phyloP scores from a whole-genome alignment of 1,284 basidiomycete genomes.

The Hymenochaete sp. region DNA sequence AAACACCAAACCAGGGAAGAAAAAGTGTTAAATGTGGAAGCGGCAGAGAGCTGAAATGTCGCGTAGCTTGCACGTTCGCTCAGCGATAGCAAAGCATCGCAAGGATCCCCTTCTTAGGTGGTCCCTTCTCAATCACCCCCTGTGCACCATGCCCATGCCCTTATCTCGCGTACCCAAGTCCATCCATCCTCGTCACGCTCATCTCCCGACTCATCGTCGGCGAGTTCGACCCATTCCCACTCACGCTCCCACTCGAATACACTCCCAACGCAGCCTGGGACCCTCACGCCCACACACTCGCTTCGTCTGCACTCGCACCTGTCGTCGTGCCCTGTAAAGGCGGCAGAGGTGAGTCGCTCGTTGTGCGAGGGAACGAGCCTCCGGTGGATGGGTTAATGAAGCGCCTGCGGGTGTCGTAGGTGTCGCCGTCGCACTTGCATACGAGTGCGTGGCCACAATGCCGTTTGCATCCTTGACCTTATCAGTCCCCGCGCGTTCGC shows the following conservation, averaged over 20 bases:
- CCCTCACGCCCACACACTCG: conserved; percentile 11
- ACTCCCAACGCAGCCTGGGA: conserved; percentile 8
- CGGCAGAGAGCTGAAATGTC: too few species aligned
- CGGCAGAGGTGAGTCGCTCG: conserved; percentile 14
- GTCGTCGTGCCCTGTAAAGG: conserved; percentile 15
- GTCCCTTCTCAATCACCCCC: conserved; percentile 10
- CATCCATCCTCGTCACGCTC: conserved; percentile 12
- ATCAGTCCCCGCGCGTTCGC: too few species aligned
- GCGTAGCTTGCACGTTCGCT: too few species aligned
- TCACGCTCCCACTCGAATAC: conserved; percentile 8
- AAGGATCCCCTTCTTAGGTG: conserved; percentile 8
- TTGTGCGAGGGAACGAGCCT: conserved; percentile 13
- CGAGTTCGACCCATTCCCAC: too few species aligned
- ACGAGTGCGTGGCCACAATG: conserved; percentile 14
- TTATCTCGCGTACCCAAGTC: conserved; percentile 13
- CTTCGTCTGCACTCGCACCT: too few species aligned
- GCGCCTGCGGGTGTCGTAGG: conserved; percentile 8
- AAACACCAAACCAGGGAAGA: too few species aligned
- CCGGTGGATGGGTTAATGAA: too few species aligned
- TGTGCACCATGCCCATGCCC: conserved; percentile 1
- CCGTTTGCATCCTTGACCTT: conserved; percentile 11
- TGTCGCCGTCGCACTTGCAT: conserved; percentile 16
- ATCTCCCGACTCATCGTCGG: conserved; percentile 15
- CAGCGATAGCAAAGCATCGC: conserved; percentile 13
- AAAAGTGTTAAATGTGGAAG: too few species aligned